These are phyloP conservation scores for Erucastrum elatum DNA, from an alignment of 345 rosid species.

Conservation along the genomic window DNA sequence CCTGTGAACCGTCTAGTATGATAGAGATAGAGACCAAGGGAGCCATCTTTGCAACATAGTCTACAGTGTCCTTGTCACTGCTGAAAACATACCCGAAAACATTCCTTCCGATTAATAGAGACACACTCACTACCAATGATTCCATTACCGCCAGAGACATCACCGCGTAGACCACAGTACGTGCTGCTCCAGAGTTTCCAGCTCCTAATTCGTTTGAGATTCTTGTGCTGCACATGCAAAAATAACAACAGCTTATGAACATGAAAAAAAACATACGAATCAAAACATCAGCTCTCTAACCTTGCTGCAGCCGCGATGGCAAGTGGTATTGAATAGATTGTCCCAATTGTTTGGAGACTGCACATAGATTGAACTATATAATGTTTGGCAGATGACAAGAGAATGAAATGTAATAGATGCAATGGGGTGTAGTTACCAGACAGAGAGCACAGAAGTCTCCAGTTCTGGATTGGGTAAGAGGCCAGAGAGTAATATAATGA, in stretches of 20 bases:
- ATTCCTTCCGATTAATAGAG: slow-evolving; percentile 46
- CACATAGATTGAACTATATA: neutral
- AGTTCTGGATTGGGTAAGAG: slow-evolving; percentile 75
- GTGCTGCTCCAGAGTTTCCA: slow-evolving; percentile 57
- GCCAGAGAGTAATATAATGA: slow-evolving; percentile 73
- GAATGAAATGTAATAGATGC: neutral
- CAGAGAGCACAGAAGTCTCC: slow-evolving; percentile 82
- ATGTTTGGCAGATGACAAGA: slow-evolving; percentile 3
- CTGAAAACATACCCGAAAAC: slow-evolving; percentile 72
- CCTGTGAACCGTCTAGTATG: slow-evolving; percentile 65
- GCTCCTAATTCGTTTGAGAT: slow-evolving; percentile 85
- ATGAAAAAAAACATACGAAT: neutral
- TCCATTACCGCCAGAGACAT: slow-evolving; percentile 48
- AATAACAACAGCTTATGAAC: neutral
- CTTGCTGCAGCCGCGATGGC: slow-evolving; percentile 67
- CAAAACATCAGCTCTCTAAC: slow-evolving; percentile 34
- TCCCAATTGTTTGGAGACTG: slow-evolving; percentile 58
- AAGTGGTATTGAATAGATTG: slow-evolving; percentile 53
- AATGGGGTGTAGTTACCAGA: slow-evolving; percentile 47
- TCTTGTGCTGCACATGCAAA: slow-evolving; percentile 37
- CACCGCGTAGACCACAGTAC: slow-evolving; percentile 45
- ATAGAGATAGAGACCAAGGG: slow-evolving; percentile 71
- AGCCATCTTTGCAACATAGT: slow-evolving; percentile 65
- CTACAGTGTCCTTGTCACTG: slow-evolving; percentile 67
- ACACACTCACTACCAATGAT: slow-evolving; percentile 42